Evolutionary conservation across 305 asterid genomes (phyloP).

Genomic region (Fraxinus angustifolia): DNA sequence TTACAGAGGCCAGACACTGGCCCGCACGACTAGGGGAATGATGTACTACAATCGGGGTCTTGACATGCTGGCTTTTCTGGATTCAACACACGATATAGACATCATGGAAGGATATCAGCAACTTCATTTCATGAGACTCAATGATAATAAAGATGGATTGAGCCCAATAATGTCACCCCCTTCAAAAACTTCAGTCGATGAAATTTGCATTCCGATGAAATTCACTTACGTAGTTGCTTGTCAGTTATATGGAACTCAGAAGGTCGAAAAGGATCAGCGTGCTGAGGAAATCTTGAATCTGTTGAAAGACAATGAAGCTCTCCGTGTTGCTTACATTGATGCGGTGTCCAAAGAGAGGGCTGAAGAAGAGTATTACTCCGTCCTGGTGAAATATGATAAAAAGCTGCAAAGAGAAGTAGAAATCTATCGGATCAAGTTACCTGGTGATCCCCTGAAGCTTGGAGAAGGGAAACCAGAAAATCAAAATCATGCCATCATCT

Average conservation of each 20-base stretch:
- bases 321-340: slow-evolving; percentile 96
- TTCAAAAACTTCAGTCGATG: slow-evolving; percentile 32
- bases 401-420: slow-evolving; percentile 74
- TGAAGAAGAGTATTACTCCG: slow-evolving; percentile 72
- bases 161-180: slow-evolving; percentile 46
- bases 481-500: slow-evolving; percentile 91
- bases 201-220: slow-evolving; percentile 51
- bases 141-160: slow-evolving; percentile 32
- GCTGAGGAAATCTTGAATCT: slow-evolving; percentile 75
- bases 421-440: slow-evolving; percentile 90
- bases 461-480: slow-evolving; percentile 99
- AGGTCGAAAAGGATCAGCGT: slow-evolving; percentile 74
- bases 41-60: slow-evolving; percentile 63
- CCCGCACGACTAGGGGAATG: slow-evolving; percentile 69
- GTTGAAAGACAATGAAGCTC: slow-evolving; percentile 83
- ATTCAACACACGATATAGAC: slow-evolving; percentile 61
- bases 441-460: slow-evolving; percentile 79
- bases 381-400: slow-evolving; percentile 79
- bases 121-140: slow-evolving; percentile 51
- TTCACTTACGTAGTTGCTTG: slow-evolving; percentile 89
- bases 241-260: slow-evolving; percentile 91
- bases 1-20: slow-evolving; percentile 60
- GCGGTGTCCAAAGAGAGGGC: slow-evolving; percentile 79
- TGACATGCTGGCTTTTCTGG: slow-evolving; percentile 60
- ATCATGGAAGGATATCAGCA: slow-evolving; percentile 48